phyloP scores from a whole-genome alignment of 1,139 yeast genomes.

The Eremothecium sinecaudum region DNA sequence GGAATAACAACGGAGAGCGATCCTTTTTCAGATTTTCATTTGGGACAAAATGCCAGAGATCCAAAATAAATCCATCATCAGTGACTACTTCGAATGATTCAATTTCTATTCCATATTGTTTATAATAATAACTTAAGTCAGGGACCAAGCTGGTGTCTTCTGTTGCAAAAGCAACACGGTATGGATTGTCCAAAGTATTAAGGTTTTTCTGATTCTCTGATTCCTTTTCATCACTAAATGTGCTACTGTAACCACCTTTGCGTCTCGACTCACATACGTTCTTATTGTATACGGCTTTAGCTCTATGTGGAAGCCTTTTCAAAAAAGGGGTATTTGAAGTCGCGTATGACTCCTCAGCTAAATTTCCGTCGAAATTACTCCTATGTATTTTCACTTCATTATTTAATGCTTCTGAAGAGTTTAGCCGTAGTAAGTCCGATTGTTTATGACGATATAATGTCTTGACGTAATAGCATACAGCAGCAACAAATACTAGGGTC shows the following conservation, averaged over 20 bases:
- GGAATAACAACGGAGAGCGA: slow-evolving; percentile 53
- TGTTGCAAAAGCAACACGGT: slow-evolving; percentile 20
- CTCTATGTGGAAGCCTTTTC: too few relatives aligned
- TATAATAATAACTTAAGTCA: slow-evolving; percentile 57
- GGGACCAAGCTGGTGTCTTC: slow-evolving; percentile 34
- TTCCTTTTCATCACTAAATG: too few relatives aligned
- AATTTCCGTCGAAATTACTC: too few relatives aligned
- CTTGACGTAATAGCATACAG: slow-evolving; percentile 22
- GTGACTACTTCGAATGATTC: slow-evolving; percentile 56
- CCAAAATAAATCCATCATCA: slow-evolving; percentile 67
- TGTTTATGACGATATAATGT: background rate
- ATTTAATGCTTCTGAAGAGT: too few relatives aligned
- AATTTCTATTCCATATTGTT: slow-evolving; percentile 49
- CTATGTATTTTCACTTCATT: too few relatives aligned
- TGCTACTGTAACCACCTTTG: too few relatives aligned
- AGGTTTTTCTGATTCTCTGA: too few relatives aligned
- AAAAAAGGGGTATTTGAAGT: too few relatives aligned
- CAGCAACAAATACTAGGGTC: slow-evolving; percentile 20
- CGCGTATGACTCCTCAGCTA: too few relatives aligned
- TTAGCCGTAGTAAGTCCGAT: too few relatives aligned
- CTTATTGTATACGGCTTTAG: too few relatives aligned
- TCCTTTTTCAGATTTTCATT: slow-evolving; percentile 30
- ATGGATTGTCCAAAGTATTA: slow-evolving; percentile 27
- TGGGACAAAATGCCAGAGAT: slow-evolving; percentile 53
- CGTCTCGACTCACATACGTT: too few relatives aligned